Evolutionary conservation across 352 stramenopile species (phyloP).

Genomic region (Phytophthora tubulina): DNA sequence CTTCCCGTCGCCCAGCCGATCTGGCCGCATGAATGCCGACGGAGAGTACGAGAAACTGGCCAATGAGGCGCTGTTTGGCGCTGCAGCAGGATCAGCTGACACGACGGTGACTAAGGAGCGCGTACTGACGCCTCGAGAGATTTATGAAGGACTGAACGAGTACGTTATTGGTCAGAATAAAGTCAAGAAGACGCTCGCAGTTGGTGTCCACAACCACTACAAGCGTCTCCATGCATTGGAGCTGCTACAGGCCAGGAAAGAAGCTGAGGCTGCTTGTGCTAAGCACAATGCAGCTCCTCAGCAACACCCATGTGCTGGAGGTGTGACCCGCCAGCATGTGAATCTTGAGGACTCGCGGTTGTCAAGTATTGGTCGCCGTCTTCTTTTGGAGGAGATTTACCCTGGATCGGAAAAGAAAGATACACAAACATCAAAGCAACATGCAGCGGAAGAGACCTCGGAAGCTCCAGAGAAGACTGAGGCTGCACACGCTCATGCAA

Average conservation of each 20-base stretch:
- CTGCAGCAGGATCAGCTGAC: slow-evolving; percentile 9
- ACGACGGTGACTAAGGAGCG: slow-evolving; percentile 46
- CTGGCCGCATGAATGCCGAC: slow-evolving; percentile 69
- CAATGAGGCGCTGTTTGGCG: slow-evolving; percentile 56
- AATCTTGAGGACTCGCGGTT: slow-evolving; percentile 46
- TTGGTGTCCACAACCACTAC: slow-evolving; percentile 99
- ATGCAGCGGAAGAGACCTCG: slow-evolving; percentile 9
- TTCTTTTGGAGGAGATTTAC: slow-evolving; percentile 75
- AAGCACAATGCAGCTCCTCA: slow-evolving; percentile 37
- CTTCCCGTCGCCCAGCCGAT: slow-evolving; percentile 27
- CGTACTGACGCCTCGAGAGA: slow-evolving; percentile 92
- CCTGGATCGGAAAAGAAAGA: slow-evolving; percentile 53
- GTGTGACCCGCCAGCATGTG: slow-evolving; percentile 42
- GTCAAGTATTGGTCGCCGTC: slow-evolving; percentile 56
- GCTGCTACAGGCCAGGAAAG: slow-evolving; percentile 56
- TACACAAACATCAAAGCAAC: slow-evolving; percentile 25
- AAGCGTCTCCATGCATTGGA: slow-evolving; percentile 91
- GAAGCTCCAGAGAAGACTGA: slow-evolving; percentile 1
- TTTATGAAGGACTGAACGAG: slow-evolving; percentile 95
- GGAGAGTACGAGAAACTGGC: slow-evolving; percentile 81
- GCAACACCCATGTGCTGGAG: slow-evolving; percentile 37
- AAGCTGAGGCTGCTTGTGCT: slow-evolving; percentile 44
- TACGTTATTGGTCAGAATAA: slow-evolving; percentile 98
- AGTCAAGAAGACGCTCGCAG: slow-evolving; percentile 96
- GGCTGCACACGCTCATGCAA: slow-evolving; percentile 11